Conservation (phyloP, 768 basidiomycete genomes). For the Infundibulicybe gibba region DNA sequence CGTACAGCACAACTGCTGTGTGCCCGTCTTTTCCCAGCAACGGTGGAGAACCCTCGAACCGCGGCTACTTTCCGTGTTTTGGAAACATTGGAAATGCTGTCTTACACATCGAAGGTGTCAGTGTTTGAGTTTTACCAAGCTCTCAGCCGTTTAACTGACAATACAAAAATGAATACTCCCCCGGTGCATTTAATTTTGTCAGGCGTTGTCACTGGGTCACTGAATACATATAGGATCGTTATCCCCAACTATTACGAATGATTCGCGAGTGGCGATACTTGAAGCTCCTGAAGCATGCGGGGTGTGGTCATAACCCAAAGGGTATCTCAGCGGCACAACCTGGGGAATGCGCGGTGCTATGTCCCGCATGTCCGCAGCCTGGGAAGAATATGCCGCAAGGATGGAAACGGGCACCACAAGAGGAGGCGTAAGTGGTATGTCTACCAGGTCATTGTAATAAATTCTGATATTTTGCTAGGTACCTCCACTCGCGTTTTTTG, state of each 20-base stretch:
- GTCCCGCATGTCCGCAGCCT: constrained; percentile 19
- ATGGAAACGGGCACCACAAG: constrained; percentile 9
- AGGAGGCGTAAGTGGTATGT: too few species aligned
- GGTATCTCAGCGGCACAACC: constrained; percentile 8
- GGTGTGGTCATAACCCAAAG: constrained; percentile 8
- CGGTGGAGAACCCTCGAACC: constrained; percentile 3
- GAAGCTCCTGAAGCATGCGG: constrained; percentile 9
- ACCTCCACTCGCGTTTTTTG: too few species aligned
- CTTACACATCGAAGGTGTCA: constrained; percentile 8
- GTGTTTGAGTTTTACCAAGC: constrained; percentile 8
- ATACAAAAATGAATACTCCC: constrained; percentile 5
- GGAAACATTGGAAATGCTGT: constrained; percentile 7
- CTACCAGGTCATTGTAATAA: too few species aligned
- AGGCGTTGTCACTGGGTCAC: too few species aligned
- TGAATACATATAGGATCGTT: too few species aligned
- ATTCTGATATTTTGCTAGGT: too few species aligned
- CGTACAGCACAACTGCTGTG: constrained; percentile 8
- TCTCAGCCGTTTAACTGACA: constrained; percentile 6
- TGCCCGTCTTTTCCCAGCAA: constrained; percentile 5
- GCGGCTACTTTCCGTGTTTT: constrained; percentile 8
- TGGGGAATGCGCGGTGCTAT: constrained; percentile 15
- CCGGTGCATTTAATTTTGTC: constrained; percentile 2
- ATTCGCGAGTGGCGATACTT: constrained; percentile 10
- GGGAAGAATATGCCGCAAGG: constrained; percentile 11
- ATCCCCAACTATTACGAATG: constrained; percentile 2